Evolutionary conservation across 2,329 filamentous ascomycete species (phyloP), one percentile per base, ranked within the genome.

Genomic region (Fusarium sp.): DNA sequence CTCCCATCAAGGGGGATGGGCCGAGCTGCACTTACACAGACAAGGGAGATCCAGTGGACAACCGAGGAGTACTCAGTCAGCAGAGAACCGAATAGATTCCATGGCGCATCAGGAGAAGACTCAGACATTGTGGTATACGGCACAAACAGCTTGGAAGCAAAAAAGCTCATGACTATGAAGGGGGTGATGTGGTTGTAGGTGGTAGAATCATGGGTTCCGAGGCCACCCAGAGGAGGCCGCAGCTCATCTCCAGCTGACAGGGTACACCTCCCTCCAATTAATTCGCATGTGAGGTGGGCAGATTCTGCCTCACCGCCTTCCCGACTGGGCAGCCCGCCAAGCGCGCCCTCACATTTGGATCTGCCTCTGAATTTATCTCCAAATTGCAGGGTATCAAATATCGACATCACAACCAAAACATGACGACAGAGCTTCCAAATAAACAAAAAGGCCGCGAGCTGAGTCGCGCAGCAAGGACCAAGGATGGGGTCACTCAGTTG

Each of bases 401-500:
- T 63, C 61, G 38, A 68, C 70, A 65, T 63, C 61, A 59, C 56
- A 61, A 10, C 50, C 29, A 40, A 60, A 61, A 68, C 10, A 79
- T 76, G 66, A 82, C 82, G 79, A 60, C 78, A n/a, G 78, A 76
- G 10, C 65, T 78, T 60, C 69, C 80, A 50, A 88, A 86, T 69
- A 94, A 93, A 81, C 87, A 87, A 68, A 88, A 90, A 77, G 92
- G 91, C 85, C 91, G 93, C 74, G 88, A 91, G 67, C 88, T 89
- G 68, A 94, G 93, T 80, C 91, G 89, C 77, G 87, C 87, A 65
- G 84, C 86, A 63, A 87, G 87, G 61, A 84, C 84, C 40, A 85
- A 89, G 71, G 86, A 89, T 79, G 86, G 84, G 25, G 84, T 85
- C 42, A 84, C 90, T 9, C 88, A 91, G 78, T 85, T 98, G 78